phyloP scores from a whole-genome alignment of 2,329 filamentous ascomycete species.

The Verticillium alfalfae region DNA sequence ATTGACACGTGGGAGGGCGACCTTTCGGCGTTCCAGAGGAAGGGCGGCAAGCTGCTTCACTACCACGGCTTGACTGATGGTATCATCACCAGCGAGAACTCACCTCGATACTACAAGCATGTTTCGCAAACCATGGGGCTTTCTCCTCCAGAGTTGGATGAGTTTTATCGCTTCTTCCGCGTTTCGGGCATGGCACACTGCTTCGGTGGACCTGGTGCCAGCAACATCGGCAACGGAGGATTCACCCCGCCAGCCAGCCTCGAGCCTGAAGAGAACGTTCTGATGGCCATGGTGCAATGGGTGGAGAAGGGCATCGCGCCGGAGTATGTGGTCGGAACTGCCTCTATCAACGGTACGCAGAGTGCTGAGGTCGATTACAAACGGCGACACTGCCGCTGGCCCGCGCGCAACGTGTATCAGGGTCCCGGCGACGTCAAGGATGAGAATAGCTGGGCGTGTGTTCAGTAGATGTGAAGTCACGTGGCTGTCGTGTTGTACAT shows the following conservation, averaged over 20 bases:
- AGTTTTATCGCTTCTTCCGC: slow-evolving; percentile 44
- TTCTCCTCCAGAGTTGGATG: slow-evolving; percentile 24
- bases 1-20: slow-evolving; percentile 31
- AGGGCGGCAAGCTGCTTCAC: slow-evolving; percentile 37
- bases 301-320: slow-evolving; percentile 38
- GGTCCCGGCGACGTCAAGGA: slow-evolving; percentile 6
- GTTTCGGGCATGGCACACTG: slow-evolving; percentile 49
- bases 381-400: slow-evolving; percentile 27
- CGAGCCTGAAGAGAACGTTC: slow-evolving; percentile 32
- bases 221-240: slow-evolving; percentile 17
- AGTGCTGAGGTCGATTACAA: slow-evolving; percentile 19
- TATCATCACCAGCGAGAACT: slow-evolving; percentile 36
- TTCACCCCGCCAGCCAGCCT: slow-evolving; percentile 13
- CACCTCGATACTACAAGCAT: slow-evolving; percentile 41
- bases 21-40: slow-evolving; percentile 27
- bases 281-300: slow-evolving; percentile 40
- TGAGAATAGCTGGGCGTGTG: slow-evolving; percentile 12
- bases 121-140: slow-evolving; percentile 35
- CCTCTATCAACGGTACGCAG: slow-evolving; percentile 19
- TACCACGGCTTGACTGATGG: slow-evolving; percentile 39
- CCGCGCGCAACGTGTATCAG: slow-evolving; percentile 22
- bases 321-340: slow-evolving; percentile 28
- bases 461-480: neutral
- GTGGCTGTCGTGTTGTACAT: too few species aligned
- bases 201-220: slow-evolving; percentile 34